phyloP scores from a whole-genome alignment of 306 rosid species.

The Gastrolobium villosum region DNA sequence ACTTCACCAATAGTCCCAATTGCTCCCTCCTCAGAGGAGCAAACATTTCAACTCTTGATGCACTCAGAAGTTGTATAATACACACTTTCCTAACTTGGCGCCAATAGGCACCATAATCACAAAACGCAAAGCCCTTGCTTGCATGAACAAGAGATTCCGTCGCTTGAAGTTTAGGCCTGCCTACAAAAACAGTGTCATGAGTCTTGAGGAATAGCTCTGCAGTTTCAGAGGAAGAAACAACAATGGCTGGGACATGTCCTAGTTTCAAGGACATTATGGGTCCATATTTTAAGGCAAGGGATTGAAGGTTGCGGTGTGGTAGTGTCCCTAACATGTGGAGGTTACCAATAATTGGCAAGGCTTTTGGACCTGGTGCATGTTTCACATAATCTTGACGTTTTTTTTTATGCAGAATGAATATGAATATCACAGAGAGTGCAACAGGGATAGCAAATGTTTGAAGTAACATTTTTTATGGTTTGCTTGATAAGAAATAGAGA shows the following conservation, averaged over 20 bases:
- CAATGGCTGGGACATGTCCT: conserved; percentile 44
- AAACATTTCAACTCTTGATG: conserved; percentile 43
- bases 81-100: conserved; percentile 54
- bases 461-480: neutral
- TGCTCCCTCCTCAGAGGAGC: conserved; percentile 45
- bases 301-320: conserved; percentile 46
- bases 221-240: conserved; percentile 48
- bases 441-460: neutral
- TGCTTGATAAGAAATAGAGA: no score
- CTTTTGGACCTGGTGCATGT: conserved; percentile 45
- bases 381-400: neutral
- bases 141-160: conserved; percentile 16
- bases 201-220: conserved; percentile 64
- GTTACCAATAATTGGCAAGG: conserved; percentile 51
- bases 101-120: conserved; percentile 54
- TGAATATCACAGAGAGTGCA: neutral
- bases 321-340: conserved; percentile 55
- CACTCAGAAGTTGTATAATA: conserved; percentile 35
- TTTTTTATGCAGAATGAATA: neutral
- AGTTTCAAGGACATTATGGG: conserved; percentile 53
- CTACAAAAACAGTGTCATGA: conserved; percentile 42
- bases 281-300: conserved; percentile 46
- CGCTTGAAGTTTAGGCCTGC: conserved; percentile 36
- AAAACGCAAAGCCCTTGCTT: conserved; percentile 37
- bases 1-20: neutral